Conservation (phyloP, 345 rosid genomes). For the Diplotaxis tenuifolia region DNA sequence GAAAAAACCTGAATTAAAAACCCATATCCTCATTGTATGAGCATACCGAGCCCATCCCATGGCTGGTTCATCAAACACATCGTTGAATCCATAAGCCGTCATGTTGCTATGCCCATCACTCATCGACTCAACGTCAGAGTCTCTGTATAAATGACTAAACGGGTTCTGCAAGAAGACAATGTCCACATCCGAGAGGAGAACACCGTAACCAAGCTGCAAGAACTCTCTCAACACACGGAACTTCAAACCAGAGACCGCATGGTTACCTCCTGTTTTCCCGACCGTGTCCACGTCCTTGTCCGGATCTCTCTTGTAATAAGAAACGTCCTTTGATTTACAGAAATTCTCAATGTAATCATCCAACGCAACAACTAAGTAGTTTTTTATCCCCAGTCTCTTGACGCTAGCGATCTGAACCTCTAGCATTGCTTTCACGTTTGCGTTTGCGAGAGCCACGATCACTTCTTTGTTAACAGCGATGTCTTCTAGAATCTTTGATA, state of each 20-base stretch:
- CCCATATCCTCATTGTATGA: constrained; percentile 98
- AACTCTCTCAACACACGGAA: constrained; percentile 91
- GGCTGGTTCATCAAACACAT: constrained; percentile 82
- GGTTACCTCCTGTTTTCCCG: constrained; percentile 81
- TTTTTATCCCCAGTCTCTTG: constrained; percentile 69
- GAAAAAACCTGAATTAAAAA: constrained; percentile 93
- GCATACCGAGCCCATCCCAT: constrained; percentile 99
- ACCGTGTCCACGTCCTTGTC: constrained; percentile 62
- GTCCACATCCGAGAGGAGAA: constrained; percentile 93
- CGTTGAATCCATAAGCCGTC: constrained; percentile 86
- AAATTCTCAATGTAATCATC: constrained; percentile 68
- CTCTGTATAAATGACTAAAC: constrained; percentile 75
- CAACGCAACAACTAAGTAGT: constrained; percentile 80
- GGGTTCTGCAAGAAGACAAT: constrained; percentile 90
- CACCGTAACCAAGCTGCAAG: constrained; percentile 88
- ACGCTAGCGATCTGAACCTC: constrained; percentile 86
- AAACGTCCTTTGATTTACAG: constrained; percentile 75
- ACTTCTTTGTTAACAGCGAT: constrained; percentile 69
- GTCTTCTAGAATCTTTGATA: constrained; percentile 66
- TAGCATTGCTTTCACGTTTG: constrained; percentile 69
- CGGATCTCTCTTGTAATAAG: constrained; percentile 82
- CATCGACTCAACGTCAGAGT: constrained; percentile 96
- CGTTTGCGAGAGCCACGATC: constrained; percentile 87
- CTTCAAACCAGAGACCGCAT: constrained; percentile 91
- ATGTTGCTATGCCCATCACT: constrained; percentile 79